These are phyloP conservation scores for Paramecium caudatum DNA, from an alignment of 73 alveolate species.

Conservation along the genomic window DNA sequence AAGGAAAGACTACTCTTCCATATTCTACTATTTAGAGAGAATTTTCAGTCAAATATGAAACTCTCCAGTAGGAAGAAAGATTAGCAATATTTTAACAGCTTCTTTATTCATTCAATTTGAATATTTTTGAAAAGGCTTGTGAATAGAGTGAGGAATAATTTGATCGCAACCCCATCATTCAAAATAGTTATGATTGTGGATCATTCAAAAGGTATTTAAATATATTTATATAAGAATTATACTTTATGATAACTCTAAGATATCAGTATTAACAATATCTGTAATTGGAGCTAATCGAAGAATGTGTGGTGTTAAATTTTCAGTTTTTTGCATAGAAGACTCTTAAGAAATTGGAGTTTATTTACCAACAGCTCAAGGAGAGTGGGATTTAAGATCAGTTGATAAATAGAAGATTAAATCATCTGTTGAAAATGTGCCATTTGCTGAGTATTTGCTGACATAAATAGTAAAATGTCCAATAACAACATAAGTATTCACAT, in stretches of 20 bases:
- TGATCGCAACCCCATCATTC: conserved; percentile 59
- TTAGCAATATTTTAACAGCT: conserved; percentile 31
- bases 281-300: conserved; percentile 63
- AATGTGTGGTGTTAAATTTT: conserved; percentile 60
- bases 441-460: conserved; percentile 47
- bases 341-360: conserved; percentile 22
- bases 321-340: background rate
- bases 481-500: background rate
- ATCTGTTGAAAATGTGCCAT: conserved; percentile 62
- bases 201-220: conserved; percentile 32
- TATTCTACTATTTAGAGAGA: conserved; percentile 37
- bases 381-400: conserved; percentile 64
- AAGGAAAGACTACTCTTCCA: conserved; percentile 24
- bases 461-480: conserved; percentile 31
- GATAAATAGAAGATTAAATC: conserved; percentile 36
- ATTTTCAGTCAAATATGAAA: conserved; percentile 41
- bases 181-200: conserved; percentile 62
- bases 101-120: conserved; percentile 56
- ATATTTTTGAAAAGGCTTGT: conserved; percentile 50
- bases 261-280: conserved; percentile 28
- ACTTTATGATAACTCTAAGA: background rate
- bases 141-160: conserved; percentile 28
- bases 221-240: background rate
- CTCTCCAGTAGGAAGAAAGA: background rate
- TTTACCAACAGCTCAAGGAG: conserved; percentile 52